A percentile compares a stretch with the other conserved stretches of the same genome.
These are phyloP conservation scores for Lumnitzera racemosa DNA, from an alignment of 345 rosid genomes.

Conservation along the genomic window DNA sequence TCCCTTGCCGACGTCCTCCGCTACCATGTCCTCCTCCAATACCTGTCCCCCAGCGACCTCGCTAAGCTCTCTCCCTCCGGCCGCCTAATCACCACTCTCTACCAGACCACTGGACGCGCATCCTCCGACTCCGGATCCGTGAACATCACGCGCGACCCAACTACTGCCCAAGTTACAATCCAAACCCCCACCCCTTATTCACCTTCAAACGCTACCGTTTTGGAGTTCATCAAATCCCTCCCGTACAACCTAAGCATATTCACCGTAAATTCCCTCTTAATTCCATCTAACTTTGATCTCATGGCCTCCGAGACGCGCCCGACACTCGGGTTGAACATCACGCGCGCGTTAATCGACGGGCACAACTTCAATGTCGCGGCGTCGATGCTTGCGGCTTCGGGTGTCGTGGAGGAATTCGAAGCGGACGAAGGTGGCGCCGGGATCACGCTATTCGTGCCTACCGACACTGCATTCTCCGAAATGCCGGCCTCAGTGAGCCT, in stretches of 20 bases:
- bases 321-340: conserved; percentile 58
- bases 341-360: conserved; percentile 63
- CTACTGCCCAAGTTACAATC: conserved; percentile 36
- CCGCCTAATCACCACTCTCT: conserved; percentile 53
- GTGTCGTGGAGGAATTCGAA: conserved; percentile 66
- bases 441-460: conserved; percentile 82
- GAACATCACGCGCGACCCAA: conserved; percentile 55
- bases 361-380: conserved; percentile 83
- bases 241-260: conserved; percentile 66
- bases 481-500: conserved; percentile 50
- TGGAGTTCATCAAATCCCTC: conserved; percentile 40
- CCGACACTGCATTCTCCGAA: conserved; percentile 67
- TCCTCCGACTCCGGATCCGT: conserved; percentile 60
- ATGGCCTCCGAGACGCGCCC: conserved; percentile 67
- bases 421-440: conserved; percentile 85
- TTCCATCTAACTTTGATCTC: conserved; percentile 64
- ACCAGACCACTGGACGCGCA: conserved; percentile 73
- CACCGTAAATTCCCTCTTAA: conserved; percentile 49
- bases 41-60: conserved; percentile 59
- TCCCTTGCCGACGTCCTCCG: conserved; percentile 80
- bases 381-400: conserved; percentile 73
- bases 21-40: conserved; percentile 75
- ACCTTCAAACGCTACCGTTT: conserved; percentile 48
- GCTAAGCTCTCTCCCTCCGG: conserved; percentile 52
- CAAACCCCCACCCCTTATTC: conserved; percentile 43